Evolutionary conservation across 345 rosid genomes (phyloP).

Genomic region (Camelina laxa): DNA sequence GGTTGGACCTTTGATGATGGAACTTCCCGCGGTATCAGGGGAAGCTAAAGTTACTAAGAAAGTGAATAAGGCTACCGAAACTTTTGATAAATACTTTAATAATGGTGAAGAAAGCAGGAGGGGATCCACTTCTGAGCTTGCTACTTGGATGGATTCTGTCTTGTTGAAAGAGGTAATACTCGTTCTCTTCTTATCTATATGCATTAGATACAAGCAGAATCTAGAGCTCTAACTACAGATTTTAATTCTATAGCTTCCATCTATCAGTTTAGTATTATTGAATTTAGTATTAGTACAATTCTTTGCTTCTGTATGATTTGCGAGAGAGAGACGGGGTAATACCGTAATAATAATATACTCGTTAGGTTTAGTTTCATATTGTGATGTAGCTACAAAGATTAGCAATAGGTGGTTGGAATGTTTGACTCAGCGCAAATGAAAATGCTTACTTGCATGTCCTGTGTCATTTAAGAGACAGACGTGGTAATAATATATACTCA

Average conservation of each 20-base stretch:
- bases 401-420: slow-evolving; percentile 31
- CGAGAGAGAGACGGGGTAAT: background rate
- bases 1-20: slow-evolving; percentile 60
- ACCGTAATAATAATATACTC: slow-evolving; percentile 29
- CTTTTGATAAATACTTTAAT: slow-evolving; percentile 38
- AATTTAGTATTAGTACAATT: background rate
- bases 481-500: slow-evolving; percentile 18
- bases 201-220: background rate
- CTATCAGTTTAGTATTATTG: background rate
- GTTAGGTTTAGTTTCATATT: slow-evolving; percentile 1
- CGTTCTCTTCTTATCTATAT: background rate
- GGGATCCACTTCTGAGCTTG: slow-evolving; percentile 44
- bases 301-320: background rate
- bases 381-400: slow-evolving; percentile 1
- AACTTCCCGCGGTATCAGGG: slow-evolving; percentile 47
- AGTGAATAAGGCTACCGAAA: slow-evolving; percentile 42
- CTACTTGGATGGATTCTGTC: slow-evolving; percentile 58
- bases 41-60: slow-evolving; percentile 42
- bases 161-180: slow-evolving; percentile 67
- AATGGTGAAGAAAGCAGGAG: slow-evolving; percentile 32
- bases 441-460: no score
- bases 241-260: background rate
- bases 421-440: background rate
- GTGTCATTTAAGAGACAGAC: background rate
- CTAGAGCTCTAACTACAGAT: background rate